A percentile compares a stretch with the other conserved stretches of the same genome.
These are phyloP conservation scores for Castanea sativa DNA, from an alignment of 306 rosid species.

Conservation along the genomic window DNA sequence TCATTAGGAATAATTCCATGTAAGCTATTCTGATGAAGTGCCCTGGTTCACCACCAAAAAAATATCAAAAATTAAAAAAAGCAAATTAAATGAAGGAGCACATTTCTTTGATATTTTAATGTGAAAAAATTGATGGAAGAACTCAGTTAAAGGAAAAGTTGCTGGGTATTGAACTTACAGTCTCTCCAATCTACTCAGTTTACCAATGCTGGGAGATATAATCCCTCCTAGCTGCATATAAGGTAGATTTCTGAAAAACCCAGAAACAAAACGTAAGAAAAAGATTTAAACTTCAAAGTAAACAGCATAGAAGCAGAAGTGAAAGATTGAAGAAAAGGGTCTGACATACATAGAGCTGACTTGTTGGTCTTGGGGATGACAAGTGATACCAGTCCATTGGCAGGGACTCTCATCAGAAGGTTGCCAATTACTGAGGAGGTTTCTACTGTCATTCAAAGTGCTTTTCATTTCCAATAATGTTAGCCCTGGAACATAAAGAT, in stretches of 20 bases:
- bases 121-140: neutral
- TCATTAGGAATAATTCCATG: conserved; percentile 89
- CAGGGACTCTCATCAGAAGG: conserved; percentile 77
- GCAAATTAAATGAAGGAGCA: neutral
- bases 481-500: conserved; percentile 45
- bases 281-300: conserved; percentile 4
- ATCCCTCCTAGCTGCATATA: conserved; percentile 85
- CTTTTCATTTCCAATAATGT: conserved; percentile 75
- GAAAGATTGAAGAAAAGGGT: conserved; percentile 8
- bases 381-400: conserved; percentile 88
- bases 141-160: neutral
- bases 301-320: neutral
- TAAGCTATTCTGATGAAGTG: conserved; percentile 88
- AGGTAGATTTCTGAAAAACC: conserved; percentile 74
- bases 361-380: conserved; percentile 69
- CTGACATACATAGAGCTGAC: conserved; percentile 69
- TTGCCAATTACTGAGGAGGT: conserved; percentile 72
- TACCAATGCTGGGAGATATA: conserved; percentile 91
- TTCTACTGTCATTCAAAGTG: conserved; percentile 64
- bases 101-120: neutral
- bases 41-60: conserved; percentile 51
- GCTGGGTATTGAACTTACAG: conserved; percentile 53
- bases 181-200: conserved; percentile 85
- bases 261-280: conserved; percentile 4
- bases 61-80: neutral